Percentiles rank a stretch among this genome's conserved stretches.
Conservation (phyloP, 2,329 filamentous ascomycete species). For the Fusarium lateritium region DNA sequence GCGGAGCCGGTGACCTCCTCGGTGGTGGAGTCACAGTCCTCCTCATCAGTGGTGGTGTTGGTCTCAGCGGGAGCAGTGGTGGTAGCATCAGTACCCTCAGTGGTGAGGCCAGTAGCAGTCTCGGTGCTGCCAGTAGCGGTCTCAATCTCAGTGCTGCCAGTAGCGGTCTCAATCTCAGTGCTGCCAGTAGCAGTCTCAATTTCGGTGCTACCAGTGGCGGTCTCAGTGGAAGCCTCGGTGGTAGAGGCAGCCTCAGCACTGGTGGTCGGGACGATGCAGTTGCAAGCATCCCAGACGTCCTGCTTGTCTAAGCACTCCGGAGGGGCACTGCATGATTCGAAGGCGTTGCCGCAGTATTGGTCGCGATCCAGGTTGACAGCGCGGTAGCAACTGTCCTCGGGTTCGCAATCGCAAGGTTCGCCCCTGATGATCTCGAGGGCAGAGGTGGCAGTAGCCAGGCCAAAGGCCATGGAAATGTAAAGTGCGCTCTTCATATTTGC, state of each 20-base stretch:
- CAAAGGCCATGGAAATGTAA: conserved; percentile 52
- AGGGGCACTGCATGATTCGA: background rate
- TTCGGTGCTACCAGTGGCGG: conserved; percentile 8
- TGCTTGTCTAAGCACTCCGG: background rate
- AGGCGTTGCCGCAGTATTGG: background rate
- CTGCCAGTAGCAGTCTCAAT: background rate
- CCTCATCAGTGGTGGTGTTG: conserved; percentile 9
- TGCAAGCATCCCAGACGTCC: background rate
- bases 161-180: conserved; percentile 16
- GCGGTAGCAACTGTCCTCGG: conserved; percentile 14
- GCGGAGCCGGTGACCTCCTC: conserved; percentile 1
- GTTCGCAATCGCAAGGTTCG: conserved; percentile 25
- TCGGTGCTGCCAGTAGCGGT: conserved; percentile 11
- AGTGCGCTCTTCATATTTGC: conserved; percentile 54
- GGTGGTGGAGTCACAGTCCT: conserved; percentile 17
- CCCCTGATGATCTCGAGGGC: background rate
- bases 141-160: conserved; percentile 19
- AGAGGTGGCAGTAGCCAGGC: conserved; percentile 38
- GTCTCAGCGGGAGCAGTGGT: conserved; percentile 10
- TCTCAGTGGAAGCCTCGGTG: background rate
- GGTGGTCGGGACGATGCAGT: background rate
- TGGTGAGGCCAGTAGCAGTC: conserved; percentile 10
- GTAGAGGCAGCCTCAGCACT: conserved; percentile 13
- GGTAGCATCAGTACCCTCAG: conserved; percentile 6
- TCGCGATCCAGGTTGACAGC: background rate